phyloP scores from a whole-genome alignment of 208 protist genomes.

The Trypanosoma cruzi region DNA sequence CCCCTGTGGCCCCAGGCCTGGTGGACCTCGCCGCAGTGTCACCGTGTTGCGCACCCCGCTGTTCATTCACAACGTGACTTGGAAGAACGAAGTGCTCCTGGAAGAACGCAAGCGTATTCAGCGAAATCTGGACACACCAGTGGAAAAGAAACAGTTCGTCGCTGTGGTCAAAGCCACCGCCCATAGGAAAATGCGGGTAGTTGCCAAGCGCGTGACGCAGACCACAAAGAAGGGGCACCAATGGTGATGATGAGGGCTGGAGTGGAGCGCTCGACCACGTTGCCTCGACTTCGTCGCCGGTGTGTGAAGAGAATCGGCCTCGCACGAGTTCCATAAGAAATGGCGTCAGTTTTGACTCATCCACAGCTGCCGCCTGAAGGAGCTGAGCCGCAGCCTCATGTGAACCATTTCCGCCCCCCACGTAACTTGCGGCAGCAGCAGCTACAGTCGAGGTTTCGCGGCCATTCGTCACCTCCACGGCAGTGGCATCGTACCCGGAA shows the following conservation, averaged over 20 bases:
- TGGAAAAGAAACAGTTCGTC: constrained; percentile 87
- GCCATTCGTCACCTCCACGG: neutral
- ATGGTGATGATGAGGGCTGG: neutral
- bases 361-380: constrained; percentile 11
- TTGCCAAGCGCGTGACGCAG: constrained; percentile 26
- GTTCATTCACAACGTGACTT: constrained; percentile 67
- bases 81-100: constrained; percentile 79
- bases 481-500: neutral
- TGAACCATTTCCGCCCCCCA: neutral
- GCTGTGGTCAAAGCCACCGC: constrained; percentile 44
- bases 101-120: constrained; percentile 76
- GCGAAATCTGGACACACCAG: constrained; percentile 76
- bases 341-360: constrained; percentile 20
- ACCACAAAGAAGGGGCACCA: constrained; percentile 32
- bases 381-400: constrained; percentile 21
- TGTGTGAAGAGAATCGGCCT: constrained; percentile 1
- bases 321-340: constrained; percentile 24
- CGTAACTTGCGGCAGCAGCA: constrained; percentile 2
- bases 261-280: constrained; percentile 18
- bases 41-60: constrained; percentile 25
- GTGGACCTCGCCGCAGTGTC: neutral
- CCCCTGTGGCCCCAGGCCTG: neutral
- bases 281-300: neutral
- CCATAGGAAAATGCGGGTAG: constrained; percentile 41
- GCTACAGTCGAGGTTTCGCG: neutral